Base-by-base conservation (phyloP, 768 basidiomycete genomes). In the Termitomyces sp. region DNA sequence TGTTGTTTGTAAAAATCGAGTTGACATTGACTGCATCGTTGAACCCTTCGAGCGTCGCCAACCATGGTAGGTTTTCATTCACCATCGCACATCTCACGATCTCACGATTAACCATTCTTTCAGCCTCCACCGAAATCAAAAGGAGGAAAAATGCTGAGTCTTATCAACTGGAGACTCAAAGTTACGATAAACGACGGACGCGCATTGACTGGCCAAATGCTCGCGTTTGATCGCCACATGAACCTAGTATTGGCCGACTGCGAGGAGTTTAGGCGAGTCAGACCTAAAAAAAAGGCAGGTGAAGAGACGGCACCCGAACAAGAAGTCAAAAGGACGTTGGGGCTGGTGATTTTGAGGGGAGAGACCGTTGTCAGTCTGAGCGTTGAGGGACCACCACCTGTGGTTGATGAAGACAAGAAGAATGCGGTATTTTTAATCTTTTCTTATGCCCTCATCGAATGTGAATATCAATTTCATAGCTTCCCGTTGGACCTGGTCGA, bases 161-260 rank as follows among this genome's bases (percentile, higher is more conserved):
- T 98, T 77, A 85, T 99, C 80, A 94, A 98, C 77, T 98, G 96
- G 91, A 82, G 96, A 73, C 83, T 99, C 64, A 95, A 91, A 76
- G 87, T 98, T 58, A 97, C 94, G 58, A 87, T 98, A 75, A 97
- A 88, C 86, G 97, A 99, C 74, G 94, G 94, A 59, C 91, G 97
- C 72, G 84, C 90, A 57, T 78, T 98, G 66, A 93, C 92, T 47
- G 97, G 97, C 43, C 97, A 98, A 77, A 97, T 98, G 92, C 89
- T 99, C 72, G 97, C 97, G 53, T 99, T 98, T 72, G 97, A 99
- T 78, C 88, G 92, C 68, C 97, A 99, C 75, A 99, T 98, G 97
- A 99, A 99, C 76, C 80, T 99, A 65, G 97, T 99, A 46, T 77
- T 99, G 55, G 94, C 96, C 16, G 97, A 98, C 66, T 98, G 95